Conservation (phyloP, 179 eudicot genomes). For the Vitellaria paradoxa region DNA sequence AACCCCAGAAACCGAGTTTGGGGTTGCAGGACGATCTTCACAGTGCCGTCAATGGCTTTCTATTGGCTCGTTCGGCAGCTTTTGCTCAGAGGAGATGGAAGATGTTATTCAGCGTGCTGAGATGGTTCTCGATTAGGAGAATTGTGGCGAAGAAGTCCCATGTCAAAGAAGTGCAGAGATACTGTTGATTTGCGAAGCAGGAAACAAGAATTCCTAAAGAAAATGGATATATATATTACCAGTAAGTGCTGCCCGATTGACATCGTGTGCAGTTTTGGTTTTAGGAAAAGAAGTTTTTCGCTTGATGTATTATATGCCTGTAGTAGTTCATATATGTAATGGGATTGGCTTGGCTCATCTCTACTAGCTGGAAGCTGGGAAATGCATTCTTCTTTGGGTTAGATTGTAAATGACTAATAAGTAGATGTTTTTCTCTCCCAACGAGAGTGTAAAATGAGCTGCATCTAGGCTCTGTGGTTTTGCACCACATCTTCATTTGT, state of each 20-base stretch:
- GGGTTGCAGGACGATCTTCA: conserved; percentile 45
- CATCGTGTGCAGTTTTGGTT: conserved; percentile 17
- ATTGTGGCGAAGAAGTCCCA: conserved; percentile 39
- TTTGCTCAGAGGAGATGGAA: conserved; percentile 78
- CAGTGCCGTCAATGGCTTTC: conserved; percentile 35
- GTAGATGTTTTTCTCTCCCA: neutral
- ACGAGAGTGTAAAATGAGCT: too few species aligned
- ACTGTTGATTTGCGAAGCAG: conserved; percentile 1
- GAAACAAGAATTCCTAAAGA: neutral
- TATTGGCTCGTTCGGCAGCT: conserved; percentile 32
- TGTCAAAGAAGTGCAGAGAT: conserved; percentile 19
- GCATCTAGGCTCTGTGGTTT: too few species aligned
- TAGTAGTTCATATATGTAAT: neutral
- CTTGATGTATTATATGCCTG: neutral
- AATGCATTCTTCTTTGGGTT: neutral
- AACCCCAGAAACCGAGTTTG: conserved; percentile 32
- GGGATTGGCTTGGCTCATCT: neutral
- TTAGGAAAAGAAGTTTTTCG: neutral
- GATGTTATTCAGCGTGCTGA: conserved; percentile 51
- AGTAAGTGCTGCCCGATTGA: conserved; percentile 15
- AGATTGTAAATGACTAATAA: neutral
- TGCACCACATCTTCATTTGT: too few species aligned
- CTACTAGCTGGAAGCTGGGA: neutral
- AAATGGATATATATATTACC: neutral
- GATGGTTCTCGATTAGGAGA: conserved; percentile 53